Base-by-base conservation (phyloP, 192 early-diverging fungal genomes). In the Coemansia sp. region DNA sequence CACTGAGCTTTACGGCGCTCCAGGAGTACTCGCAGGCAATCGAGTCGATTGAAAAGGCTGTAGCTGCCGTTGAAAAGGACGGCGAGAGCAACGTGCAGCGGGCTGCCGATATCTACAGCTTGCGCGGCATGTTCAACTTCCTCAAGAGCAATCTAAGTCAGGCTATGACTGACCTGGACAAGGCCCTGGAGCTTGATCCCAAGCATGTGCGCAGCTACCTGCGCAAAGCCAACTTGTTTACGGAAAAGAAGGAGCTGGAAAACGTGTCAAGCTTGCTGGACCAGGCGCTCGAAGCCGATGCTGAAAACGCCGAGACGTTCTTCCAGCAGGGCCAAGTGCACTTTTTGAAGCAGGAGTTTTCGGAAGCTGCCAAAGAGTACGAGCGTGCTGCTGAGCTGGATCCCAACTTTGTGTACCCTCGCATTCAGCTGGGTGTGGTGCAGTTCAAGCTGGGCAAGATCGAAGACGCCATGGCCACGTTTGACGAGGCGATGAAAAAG, bases 341-440 rank as follows among this genome's bases (percentile, higher is more conserved):
- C 58, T 95, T 95, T 62, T 83, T 98, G 44, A 92, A 86, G 58
- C 83, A 83, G 43, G 85, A 96, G 56, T 88, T 88, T 57, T 73
- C 77, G 12, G 82, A 80, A 9, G 94, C 94, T 16, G 81, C 91
- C 43, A 83, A 86, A 26, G 92, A 97, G 62, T 99, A 96, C 68
- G 77, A 75, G 47, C 83, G 89, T 40, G 86, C 85, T 17, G 81
- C 93, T 34, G 74, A 83, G 46, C 81, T 97, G 21, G 91, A 97
- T 60, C 72, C 76, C 16, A 76, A 80, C 18, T 92, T 92, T 63
- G 87, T 98, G 3, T 96, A 90, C 59, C 87, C 90, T 7, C 87
- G 96, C 62, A 95, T 99, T 54, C 96, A 99, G 80, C 73, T 95
- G 30, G 95, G 87, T 37, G 92, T 98, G 38, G 83, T 88, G n/a